phyloP scores from a whole-genome alignment of 495 filamentous ascomycete genomes.

The Penicillium cataractarum region DNA sequence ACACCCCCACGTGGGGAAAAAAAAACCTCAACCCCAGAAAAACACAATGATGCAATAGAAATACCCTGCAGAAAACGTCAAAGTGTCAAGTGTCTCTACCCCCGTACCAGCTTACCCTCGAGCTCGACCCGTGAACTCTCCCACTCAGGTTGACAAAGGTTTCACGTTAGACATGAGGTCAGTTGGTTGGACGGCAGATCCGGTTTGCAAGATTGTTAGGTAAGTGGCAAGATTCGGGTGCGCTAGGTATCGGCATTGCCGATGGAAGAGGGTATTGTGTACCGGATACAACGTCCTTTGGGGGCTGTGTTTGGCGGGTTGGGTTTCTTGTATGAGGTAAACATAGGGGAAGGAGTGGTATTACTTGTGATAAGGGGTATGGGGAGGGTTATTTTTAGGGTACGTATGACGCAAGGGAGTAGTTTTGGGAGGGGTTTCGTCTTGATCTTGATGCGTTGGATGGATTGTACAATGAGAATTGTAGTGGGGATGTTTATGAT shows the following conservation, averaged over 20 bases:
- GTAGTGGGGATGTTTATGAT: background rate
- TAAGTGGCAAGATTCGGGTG: conserved; percentile 1
- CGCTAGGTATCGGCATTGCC: too few relatives aligned
- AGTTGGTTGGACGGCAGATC: conserved; percentile 19
- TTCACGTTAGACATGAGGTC: conserved; percentile 15
- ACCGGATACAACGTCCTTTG: background rate
- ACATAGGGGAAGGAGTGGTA: too few relatives aligned
- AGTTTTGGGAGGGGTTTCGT: background rate
- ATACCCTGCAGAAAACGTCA: background rate
- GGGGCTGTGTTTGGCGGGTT: background rate
- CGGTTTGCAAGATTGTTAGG: conserved; percentile 17
- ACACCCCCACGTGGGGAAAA: background rate
- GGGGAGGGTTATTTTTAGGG: background rate
- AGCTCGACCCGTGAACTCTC: background rate
- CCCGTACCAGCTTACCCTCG: too few relatives aligned
- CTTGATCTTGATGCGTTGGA: background rate
- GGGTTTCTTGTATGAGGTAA: background rate
- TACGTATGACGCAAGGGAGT: background rate
- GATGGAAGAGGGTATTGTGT: too few relatives aligned
- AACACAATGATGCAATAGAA: background rate
- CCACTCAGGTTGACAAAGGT: background rate
- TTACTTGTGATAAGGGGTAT: background rate
- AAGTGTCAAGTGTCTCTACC: background rate
- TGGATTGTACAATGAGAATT: background rate
- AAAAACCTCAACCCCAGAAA: background rate